These are phyloP conservation scores for Sphenostylis stenocarpa DNA, from an alignment of 306 rosid species.

Conservation along the genomic window DNA sequence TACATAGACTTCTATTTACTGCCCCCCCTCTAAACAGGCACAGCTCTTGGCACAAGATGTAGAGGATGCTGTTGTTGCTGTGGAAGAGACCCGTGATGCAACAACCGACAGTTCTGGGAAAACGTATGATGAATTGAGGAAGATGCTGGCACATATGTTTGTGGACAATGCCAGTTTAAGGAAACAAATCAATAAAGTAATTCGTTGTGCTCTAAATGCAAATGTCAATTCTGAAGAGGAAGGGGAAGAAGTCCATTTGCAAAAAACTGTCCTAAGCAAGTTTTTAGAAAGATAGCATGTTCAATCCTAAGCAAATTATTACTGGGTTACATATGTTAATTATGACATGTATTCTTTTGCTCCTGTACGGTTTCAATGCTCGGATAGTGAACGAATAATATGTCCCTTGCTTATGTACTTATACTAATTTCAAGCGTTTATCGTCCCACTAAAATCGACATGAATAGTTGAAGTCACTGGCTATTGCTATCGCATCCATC, in stretches of 20 bases:
- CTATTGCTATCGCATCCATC: background rate
- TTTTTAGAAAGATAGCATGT: slow-evolving; percentile 57
- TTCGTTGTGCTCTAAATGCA: slow-evolving; percentile 67
- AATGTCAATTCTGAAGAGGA: slow-evolving; percentile 45
- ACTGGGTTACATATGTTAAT: background rate
- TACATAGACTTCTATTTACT: slow-evolving; percentile 12
- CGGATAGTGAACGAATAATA: background rate
- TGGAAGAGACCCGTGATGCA: slow-evolving; percentile 33
- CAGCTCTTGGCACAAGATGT: slow-evolving; percentile 84
- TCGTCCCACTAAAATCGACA: background rate
- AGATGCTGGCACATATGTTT: slow-evolving; percentile 63
- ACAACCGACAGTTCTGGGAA: slow-evolving; percentile 33
- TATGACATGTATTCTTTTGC: background rate
- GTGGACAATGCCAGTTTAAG: slow-evolving; percentile 86
- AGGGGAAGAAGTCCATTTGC: slow-evolving; percentile 49
- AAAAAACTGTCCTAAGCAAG: slow-evolving; percentile 67
- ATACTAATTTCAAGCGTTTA: background rate
- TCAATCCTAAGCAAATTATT: slow-evolving; percentile 9
- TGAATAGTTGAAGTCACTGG: background rate
- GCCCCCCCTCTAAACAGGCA: slow-evolving; percentile 55
- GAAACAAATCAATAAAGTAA: slow-evolving; percentile 74
- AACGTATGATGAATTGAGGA: slow-evolving; percentile 61
- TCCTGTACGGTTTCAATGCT: background rate
- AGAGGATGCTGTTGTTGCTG: slow-evolving; percentile 47
- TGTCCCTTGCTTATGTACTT: background rate